Evolutionary conservation across 345 rosid species (phyloP), one percentile per base, ranked within the genome.

Genomic region (Populus nigra): DNA sequence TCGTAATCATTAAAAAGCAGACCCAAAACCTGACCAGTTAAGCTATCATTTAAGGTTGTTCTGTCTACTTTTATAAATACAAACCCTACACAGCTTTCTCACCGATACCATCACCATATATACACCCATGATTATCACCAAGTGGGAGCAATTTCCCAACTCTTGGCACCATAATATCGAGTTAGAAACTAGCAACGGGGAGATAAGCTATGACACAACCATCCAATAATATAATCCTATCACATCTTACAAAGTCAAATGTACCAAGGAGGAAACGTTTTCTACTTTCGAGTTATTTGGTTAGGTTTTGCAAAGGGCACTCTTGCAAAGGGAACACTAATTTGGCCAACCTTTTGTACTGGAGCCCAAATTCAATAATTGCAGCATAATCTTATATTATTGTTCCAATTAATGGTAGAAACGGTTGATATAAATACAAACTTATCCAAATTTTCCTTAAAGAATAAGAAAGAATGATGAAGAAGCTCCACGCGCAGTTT

Each of bases 391-490:
- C 17, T 23, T 29, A 69, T 4, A 33, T 23, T 29, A n/a, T 10
- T 27, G 68, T 68, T 67, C 27, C 6, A 36, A n/a, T n/a, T n/a
- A n/a, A 25, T 71, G 35, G 5, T 29, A 36, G 63, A 35, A 69
- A 53, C 23, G 41, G 62, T 7, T n/a, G 53, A 47, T 31, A 65
- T 82, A 78, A 80, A 61, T 69, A 57, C 69, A 20, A 55, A 72
- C 47, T 73, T 79, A 77, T 76, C 84, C 78, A 78, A 68, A 45
- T 59, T 20, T 57, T 31, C 45, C 17, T 17, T 41, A 41, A 20
- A 29, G 57, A 67, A 62, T 50, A 66, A 41, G 22, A 65, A 0
- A 63, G 65, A 77, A 71, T 63, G 50, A 76, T 76, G 66, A 79
- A 70, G 59, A 39, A 82, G 72, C 67, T 57, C 73, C 11, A 67